Evolutionary conservation across 768 basidiomycete genomes (phyloP), one percentile per base, ranked within the genome.

Genomic region (Tricholoma sp.): DNA sequence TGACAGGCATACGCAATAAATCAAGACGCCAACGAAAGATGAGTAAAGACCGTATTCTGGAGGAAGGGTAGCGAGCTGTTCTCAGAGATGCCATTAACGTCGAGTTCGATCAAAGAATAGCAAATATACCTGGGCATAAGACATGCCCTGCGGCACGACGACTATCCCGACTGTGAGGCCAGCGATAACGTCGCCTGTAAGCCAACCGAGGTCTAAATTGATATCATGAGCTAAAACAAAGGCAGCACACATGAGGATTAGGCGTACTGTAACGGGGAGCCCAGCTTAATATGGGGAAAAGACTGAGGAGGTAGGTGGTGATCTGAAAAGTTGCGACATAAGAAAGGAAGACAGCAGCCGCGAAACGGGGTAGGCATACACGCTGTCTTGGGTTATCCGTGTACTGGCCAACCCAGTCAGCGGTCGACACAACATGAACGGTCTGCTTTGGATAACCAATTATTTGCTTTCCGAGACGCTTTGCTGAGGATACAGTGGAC

Each of bases 91-190:
- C 53, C 31, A 54, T 24, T 49, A 32, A n/a, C 18, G 27, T 43
- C 47, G 45, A 39, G 34, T 19, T 9, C 41, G 18, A 47, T 46
- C 49, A 2, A 11, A 24, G 55, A 21, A 16, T 50, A 50, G 31
- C 29, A 55, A 54, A 55, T 60, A 18, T 70, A 88, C 89, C 73
- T 80, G 76, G 24, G 91, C 91, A 64, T 93, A 96, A 0, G 91
- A 94, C 86, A 95, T 90, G 57, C 86, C 81, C 72, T 99, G 96
- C 0, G 96, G 96, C 5, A 98, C 94, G 49, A 98, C 77, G 10
- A 99, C 96, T 65, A 97, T 87, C 24, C 96, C 96, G 60, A 98
- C 93, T 0, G 96, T 98, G 39, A 98, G 70, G 55, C 89, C 94
- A 59, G 94, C 93, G 64, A 97, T 85, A 18, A 96, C 64, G 72